Base-by-base conservation (phyloP, 2,329 filamentous ascomycete genomes). In the Neofusicoccum sp. region DNA sequence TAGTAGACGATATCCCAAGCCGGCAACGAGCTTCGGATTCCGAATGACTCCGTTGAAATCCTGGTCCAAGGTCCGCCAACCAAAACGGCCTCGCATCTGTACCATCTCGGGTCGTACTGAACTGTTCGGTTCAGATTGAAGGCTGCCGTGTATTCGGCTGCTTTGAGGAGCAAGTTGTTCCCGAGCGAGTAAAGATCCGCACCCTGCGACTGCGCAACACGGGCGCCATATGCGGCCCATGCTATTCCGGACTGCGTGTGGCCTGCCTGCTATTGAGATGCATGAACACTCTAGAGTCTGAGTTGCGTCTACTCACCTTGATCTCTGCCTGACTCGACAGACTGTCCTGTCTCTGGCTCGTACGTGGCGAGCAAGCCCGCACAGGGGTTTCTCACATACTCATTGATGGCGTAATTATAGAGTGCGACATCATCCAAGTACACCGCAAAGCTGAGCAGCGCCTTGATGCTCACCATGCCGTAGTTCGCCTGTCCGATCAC, bases 401-500 rank as follows among this genome's bases (percentile, higher is more conserved):
- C 67, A 11, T 75, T 68, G 1, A 79, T 49, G 5, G 76, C 77
- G 61, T 77, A 78, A 60, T 78, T 78, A 43, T 74, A 78, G 65
- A 77, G 66, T 8, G 69, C 63, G 1, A 78, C 69, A 54, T 78
- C 76, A 38, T 78, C 76, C 3, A 78, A 64, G 33, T 76, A 79
- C 1, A 78, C 75, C 0, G 75, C 74, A 59, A 77, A 79, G 8
- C 63, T 69, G 6, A 78, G 62, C 3, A 78, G 63, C 1, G 73
- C 71, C 58, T 75, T 75, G 57, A 78, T 77, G 51, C 71, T 75
- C 3, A 68, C 71, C 67, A 79, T 73, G 2, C 76, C 76, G 59
- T 79, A 79, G 62, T 78, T 78, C 1, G 75, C 77, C 58, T 79
- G 76, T 0, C 77, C 75, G 54, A 77, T 70, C 5, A 72, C 70